phyloP scores from a whole-genome alignment of 352 stramenopile species.

The Phytopythium helicoides region DNA sequence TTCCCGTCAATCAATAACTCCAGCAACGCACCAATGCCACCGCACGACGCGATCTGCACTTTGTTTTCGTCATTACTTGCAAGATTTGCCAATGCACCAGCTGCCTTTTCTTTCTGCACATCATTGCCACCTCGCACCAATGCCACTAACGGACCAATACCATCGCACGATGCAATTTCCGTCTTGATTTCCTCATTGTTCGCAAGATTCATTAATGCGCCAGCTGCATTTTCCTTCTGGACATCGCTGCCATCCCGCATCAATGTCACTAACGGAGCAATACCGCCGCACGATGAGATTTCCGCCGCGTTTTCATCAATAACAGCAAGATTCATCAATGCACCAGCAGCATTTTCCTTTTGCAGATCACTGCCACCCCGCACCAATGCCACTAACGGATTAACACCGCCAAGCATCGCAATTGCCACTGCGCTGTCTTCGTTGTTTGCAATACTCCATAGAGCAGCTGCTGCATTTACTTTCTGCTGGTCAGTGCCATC shows the following conservation, averaged over 20 bases:
- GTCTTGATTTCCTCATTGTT: not conserved
- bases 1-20: no score
- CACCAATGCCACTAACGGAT: slow-evolving; percentile 5
- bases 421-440: no score
- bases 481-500: not conserved
- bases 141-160: not conserved
- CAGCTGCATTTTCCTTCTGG: no score
- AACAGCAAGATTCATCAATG: not conserved
- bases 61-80: no score
- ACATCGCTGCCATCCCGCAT: no score
- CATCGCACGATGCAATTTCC: not conserved
- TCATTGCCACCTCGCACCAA: not conserved
- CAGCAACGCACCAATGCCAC: not conserved
- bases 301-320: no score
- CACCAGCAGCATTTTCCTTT: slow-evolving; percentile 5
- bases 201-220: no score
- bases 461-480: not conserved
- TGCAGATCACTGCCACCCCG: not conserved
- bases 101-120: not conserved
- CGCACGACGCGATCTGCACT: no score
- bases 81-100: not conserved
- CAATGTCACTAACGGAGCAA: no score
- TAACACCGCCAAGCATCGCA: no score
- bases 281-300: no score
- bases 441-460: no score